Conservation (phyloP, 1,284 basidiomycete species). For the Sphaerobolus stellatus region DNA sequence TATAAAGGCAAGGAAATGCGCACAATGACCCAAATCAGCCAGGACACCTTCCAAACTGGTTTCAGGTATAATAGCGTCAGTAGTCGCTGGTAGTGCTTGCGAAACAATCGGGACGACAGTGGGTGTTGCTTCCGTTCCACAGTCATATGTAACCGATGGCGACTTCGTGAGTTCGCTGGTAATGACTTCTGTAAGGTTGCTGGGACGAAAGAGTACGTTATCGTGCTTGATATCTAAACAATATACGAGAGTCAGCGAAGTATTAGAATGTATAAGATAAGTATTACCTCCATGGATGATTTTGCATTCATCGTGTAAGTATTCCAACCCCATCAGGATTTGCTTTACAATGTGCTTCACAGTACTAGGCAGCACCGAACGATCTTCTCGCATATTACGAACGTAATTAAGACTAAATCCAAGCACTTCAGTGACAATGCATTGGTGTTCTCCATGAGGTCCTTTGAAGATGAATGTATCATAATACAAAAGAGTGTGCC, state of each 20-base stretch:
- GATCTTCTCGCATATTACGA: slow-evolving; percentile 30
- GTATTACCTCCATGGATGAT: slow-evolving; percentile 32
- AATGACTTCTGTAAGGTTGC: slow-evolving; percentile 14
- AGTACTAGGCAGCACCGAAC: neutral
- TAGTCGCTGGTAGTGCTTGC: neutral
- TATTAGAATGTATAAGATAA: neutral
- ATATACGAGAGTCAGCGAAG: neutral
- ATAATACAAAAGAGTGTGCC: slow-evolving; percentile 37
- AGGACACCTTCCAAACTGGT: neutral
- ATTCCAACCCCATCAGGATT: slow-evolving; percentile 47
- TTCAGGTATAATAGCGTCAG: neutral
- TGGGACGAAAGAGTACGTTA: slow-evolving; percentile 40
- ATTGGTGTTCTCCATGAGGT: slow-evolving; percentile 39
- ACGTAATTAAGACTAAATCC: too few species aligned
- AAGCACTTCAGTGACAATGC: slow-evolving; percentile 50
- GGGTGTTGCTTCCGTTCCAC: neutral
- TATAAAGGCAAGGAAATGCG: neutral
- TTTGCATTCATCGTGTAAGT: slow-evolving; percentile 46
- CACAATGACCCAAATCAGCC: neutral
- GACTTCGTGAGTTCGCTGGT: slow-evolving; percentile 14
- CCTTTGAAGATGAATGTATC: slow-evolving; percentile 18
- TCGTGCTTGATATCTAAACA: slow-evolving; percentile 45
- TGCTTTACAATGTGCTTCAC: slow-evolving; percentile 30
- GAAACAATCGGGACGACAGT: neutral
- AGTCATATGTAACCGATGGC: slow-evolving; percentile 10